A percentile compares a stretch with the other conserved stretches of the same genome.
Conservation (phyloP, 768 basidiomycete genomes). For the Suillus alpinus region DNA sequence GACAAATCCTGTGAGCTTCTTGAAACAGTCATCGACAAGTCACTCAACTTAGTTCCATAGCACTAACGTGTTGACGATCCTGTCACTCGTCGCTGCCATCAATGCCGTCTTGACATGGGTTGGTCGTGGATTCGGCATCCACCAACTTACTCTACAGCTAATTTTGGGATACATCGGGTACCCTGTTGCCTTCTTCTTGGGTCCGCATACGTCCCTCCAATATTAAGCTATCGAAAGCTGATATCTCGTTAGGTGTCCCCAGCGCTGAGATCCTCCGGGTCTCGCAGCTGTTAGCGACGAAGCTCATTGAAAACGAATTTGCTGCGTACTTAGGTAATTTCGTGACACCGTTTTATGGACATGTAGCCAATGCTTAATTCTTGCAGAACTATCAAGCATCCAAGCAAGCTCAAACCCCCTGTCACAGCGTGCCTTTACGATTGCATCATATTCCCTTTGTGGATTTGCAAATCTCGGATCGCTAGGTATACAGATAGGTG, state of each 20-base stretch:
- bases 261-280: conserved; percentile 79
- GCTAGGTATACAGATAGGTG: conserved; percentile 83
- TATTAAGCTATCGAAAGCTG: conserved; percentile 1
- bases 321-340: conserved; percentile 56
- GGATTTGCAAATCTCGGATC: conserved; percentile 89
- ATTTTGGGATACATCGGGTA: conserved; percentile 87
- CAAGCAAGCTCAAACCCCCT: conserved; percentile 52
- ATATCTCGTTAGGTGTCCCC: conserved; percentile 55
- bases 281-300: conserved; percentile 78
- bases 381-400: conserved; percentile 40
- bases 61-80: conserved; percentile 80
- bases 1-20: conserved; percentile 71
- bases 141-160: conserved; percentile 78
- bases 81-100: conserved; percentile 77
- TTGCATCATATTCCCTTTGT: conserved; percentile 84
- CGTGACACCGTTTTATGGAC: not conserved
- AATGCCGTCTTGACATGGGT: conserved; percentile 90
- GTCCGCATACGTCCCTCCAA: conserved; percentile 17
- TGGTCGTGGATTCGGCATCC: conserved; percentile 81
- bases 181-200: conserved; percentile 78
- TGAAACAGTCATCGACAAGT: conserved; percentile 1
- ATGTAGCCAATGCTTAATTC: not conserved
- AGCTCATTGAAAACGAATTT: conserved; percentile 87
- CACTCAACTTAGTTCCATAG: conserved; percentile 32
- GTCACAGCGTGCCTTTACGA: conserved; percentile 72